A percentile compares a stretch with the other conserved stretches of the same genome.
Conservation (phyloP, 441 rosid genomes). For the Lepidium campestre region DNA sequence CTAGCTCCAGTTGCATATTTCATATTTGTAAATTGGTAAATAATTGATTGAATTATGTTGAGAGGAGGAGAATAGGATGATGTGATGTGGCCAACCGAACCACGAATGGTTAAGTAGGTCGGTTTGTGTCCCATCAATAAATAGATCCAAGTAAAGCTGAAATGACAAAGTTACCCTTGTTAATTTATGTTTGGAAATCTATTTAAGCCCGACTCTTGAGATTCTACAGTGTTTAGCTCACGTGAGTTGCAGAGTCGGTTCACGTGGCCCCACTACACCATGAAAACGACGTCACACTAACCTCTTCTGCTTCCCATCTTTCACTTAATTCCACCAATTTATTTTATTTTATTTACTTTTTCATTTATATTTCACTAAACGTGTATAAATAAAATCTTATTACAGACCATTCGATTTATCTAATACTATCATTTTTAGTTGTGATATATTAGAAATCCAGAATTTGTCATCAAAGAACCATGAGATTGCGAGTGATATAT, state of each 20-base stretch:
- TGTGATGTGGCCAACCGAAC: not conserved
- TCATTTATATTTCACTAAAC: not conserved
- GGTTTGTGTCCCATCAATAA: not conserved
- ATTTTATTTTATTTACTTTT: not conserved
- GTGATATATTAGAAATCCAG: not conserved
- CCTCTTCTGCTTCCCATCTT: slow-evolving; percentile 20
- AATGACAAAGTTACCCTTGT: not conserved
- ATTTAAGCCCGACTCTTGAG: slow-evolving; percentile 9
- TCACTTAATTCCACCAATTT: slow-evolving; percentile 26
- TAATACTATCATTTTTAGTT: too few relatives aligned
- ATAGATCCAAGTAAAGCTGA: not conserved
- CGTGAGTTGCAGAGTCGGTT: slow-evolving; percentile 60
- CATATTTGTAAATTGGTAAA: not conserved
- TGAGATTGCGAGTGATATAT: not conserved
- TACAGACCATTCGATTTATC: not conserved
- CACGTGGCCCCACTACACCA: slow-evolving; percentile 41
- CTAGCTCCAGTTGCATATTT: not conserved
- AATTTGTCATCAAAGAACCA: not conserved
- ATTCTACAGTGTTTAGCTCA: slow-evolving; percentile 29
- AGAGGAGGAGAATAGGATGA: not conserved
- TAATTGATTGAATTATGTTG: not conserved
- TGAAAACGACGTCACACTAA: slow-evolving; percentile 47
- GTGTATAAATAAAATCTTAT: not conserved
- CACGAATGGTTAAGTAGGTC: slow-evolving; percentile 1
- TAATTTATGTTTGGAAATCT: not conserved